Evolutionary conservation across 2,329 filamentous ascomycete genomes (phyloP).

Genomic region (Fusarium piperis): DNA sequence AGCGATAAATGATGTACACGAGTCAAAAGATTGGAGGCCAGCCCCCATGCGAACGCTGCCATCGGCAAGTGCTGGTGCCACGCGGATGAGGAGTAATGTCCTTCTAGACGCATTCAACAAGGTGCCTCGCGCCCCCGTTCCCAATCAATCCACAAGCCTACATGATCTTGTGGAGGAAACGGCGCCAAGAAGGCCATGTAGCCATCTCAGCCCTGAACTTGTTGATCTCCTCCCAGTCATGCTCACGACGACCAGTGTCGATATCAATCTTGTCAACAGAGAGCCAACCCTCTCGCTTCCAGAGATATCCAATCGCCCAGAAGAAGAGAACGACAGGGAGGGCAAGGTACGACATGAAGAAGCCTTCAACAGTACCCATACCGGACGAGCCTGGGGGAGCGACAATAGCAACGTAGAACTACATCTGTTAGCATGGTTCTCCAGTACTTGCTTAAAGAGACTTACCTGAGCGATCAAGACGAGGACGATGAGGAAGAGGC

Average conservation of each 20-base stretch:
- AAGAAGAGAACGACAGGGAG: constrained; percentile 64
- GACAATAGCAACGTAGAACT: constrained; percentile 62
- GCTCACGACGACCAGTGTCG: constrained; percentile 71
- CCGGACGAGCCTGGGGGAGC: constrained; percentile 46
- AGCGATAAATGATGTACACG: constrained; percentile 34
- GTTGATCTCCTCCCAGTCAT: constrained; percentile 73
- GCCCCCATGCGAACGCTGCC: not conserved
- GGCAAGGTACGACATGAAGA: constrained; percentile 66
- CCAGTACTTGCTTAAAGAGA: not conserved
- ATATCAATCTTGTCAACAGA: constrained; percentile 71
- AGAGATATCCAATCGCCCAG: constrained; percentile 68
- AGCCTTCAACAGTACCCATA: constrained; percentile 56
- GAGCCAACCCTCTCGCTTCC: constrained; percentile 73
- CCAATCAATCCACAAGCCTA: constrained; percentile 35
- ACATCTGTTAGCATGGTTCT: constrained; percentile 13
- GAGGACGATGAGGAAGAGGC: constrained; percentile 65
- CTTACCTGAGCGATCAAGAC: constrained; percentile 64
- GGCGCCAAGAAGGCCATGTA: constrained; percentile 62
- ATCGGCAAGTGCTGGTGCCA: not conserved
- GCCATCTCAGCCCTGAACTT: constrained; percentile 60
- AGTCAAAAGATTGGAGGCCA: constrained; percentile 3
- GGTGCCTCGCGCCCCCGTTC: not conserved
- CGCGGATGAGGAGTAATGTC: not conserved
- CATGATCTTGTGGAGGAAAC: constrained; percentile 50
- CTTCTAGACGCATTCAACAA: not conserved